These are phyloP conservation scores for Gigaspora rosea DNA, from an alignment of 192 early-diverging fungal species.

Conservation along the genomic window DNA sequence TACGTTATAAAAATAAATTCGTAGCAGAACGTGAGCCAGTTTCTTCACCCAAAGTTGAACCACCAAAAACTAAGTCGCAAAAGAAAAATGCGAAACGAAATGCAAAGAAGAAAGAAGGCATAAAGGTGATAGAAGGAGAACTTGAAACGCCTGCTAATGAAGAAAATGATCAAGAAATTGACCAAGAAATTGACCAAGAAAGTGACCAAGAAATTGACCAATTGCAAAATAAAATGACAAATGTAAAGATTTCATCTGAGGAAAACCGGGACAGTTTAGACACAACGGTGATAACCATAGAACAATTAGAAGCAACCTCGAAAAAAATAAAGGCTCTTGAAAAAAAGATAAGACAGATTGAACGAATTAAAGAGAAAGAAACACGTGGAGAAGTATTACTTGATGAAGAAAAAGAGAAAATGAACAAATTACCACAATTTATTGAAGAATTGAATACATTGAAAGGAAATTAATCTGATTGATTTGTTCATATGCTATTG, in stretches of 20 bases:
- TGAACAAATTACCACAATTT: slow-evolving; percentile 51
- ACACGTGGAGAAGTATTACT: slow-evolving; percentile 49
- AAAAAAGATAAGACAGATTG: slow-evolving; percentile 71
- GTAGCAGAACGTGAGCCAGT: slow-evolving; percentile 44
- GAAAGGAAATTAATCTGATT: background rate
- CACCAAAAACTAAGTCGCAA: slow-evolving; percentile 46
- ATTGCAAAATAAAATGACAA: background rate
- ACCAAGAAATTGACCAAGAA: no score
- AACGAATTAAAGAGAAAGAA: slow-evolving; percentile 59
- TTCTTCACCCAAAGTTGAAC: background rate
- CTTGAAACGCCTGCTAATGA: background rate
- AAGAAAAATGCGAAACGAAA: slow-evolving; percentile 56
- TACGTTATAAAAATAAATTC: slow-evolving; percentile 59
- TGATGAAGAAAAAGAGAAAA: slow-evolving; percentile 65
- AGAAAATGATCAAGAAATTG: slow-evolving; percentile 11
- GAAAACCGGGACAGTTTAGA: slow-evolving; percentile 15
- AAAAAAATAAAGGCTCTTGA: slow-evolving; percentile 63
- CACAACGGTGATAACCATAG: slow-evolving; percentile 28
- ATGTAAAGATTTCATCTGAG: background rate
- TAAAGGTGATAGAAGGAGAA: background rate
- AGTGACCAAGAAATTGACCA: slow-evolving; percentile 10
- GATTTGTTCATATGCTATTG: no score
- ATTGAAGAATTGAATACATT: slow-evolving; percentile 28
- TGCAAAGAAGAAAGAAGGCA: slow-evolving; percentile 42
- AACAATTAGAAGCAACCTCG: slow-evolving; percentile 1